Evolutionary conservation across 768 basidiomycete genomes (phyloP), one percentile per base, ranked within the genome.

Genomic region (Leccinum broughii): DNA sequence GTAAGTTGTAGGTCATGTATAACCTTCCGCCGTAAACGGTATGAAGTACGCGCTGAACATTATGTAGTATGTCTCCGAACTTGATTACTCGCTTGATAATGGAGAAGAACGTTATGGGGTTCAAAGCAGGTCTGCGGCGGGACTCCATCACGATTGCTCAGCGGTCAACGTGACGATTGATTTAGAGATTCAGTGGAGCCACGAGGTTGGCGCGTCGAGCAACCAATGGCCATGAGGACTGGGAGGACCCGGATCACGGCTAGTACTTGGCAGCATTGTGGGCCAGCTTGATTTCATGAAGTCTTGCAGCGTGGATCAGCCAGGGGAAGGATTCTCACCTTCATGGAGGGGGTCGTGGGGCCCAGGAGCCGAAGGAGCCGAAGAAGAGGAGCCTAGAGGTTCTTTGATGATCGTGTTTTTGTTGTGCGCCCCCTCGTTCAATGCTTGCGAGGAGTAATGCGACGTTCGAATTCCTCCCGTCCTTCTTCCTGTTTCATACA

Each of bases 41-140:
- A 32, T 49, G 30, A 14, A 69, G 56, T 39, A 65, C 35, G 48
- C 50, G 24, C 41, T 60, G 49, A 54, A 20, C 51, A 37, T 56
- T 50, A 54, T 51, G 41, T 20, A 20, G 41, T 11, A 11, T 44
- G 39, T 54, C 58, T 55, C 8, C 44, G 55, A 57, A 58, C 66
- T 9, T 54, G 62, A 61, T 64, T 37, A 67, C 35, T 68, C 62
- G 57, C 53, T 62, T 66, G 61, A 56, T 50, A 57, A 63, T 50
- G 55, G 58, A 67, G 55, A 60, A 62, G 69, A 70, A 65, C 70
- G 65, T 62, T 60, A 62, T 52, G 65, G 70, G 69, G 65, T 67
- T 56, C 68, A 58, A 69, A 70, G 54, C 51, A 24, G 44, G 44
- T 14, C 24, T 51, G 28, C 39, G 62, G 59, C 55, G 66, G 58